Base-by-base conservation (phyloP, 345 rosid species). In the Lenwebbia sp. region DNA sequence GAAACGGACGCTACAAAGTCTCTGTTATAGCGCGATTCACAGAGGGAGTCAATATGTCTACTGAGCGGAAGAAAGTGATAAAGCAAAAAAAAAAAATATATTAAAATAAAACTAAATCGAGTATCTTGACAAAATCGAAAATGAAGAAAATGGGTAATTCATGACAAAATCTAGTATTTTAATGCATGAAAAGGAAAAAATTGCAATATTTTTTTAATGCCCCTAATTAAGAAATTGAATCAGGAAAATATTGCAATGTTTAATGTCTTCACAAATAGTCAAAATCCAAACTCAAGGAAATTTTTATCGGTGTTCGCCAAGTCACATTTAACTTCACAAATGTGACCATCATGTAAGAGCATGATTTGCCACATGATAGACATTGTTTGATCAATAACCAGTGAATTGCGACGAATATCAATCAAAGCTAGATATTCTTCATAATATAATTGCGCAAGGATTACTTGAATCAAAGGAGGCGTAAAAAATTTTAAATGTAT, bases 231-330 rank as follows among this genome's bases (percentile, higher is more conserved):
- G 51, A 49, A 49, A 49, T 49, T 49, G 51, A 49, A 49, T 49
- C 10, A 49, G 51, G 13, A 49, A 49, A 49, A 10, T 49, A 9
- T 49, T 47, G 49, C 49, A 8, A 47, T 8, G 49, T 47, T 47
- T 47, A 47, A 47, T 47, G 49, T 47, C 49, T 28, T 60, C 30
- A 14, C 13, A 62, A 30, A 13, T 30, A 65, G 41, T 30, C 15
- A 37, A 7, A 62, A 65, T 5, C 41, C 12, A 65, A 30, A 19
- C 76, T 65, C 23, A 1, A 19, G 33, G 1, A 28, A 19, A 15
- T 0, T 15, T 15, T 65, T 65, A 7, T 2, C 5, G 3, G 10
- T 2, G 10, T 15, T 14, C 21, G 5, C 22, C 5, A 2, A 65
- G 22, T 30, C 21, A 30, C 41, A 9, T 62, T 1, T 60, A 60